Percentiles rank a stretch among this genome's conserved stretches.
Conservation (phyloP, 2,329 filamentous ascomycete genomes). For the Cordyceps fumosorosea region DNA sequence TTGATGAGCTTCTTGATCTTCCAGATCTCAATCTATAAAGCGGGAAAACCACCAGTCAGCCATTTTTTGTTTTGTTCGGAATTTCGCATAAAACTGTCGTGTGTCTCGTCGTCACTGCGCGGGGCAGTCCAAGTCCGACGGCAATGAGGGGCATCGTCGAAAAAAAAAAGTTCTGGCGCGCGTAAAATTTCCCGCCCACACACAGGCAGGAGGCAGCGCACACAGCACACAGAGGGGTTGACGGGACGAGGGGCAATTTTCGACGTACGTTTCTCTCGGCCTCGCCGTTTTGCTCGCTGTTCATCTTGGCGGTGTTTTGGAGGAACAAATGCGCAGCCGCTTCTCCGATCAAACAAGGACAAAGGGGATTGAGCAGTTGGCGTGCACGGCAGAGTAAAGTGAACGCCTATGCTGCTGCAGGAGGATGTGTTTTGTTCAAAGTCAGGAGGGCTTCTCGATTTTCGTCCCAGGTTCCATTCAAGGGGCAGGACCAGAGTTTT, state of each 20-base stretch:
- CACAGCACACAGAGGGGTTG: conserved; percentile 6
- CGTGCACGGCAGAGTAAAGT: conserved; percentile 2
- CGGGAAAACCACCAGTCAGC: conserved; percentile 1
- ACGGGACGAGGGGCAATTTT: not conserved
- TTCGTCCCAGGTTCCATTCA: not conserved
- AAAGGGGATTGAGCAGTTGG: conserved; percentile 5
- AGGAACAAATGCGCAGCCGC: not conserved
- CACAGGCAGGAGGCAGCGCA: not conserved
- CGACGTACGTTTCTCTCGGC: conserved; percentile 15
- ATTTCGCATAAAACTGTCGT: not conserved
- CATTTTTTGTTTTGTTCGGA: not conserved
- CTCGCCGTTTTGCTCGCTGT: conserved; percentile 13
- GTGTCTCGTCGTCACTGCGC: not conserved
- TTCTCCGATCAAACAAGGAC: conserved; percentile 4
- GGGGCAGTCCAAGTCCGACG: conserved; percentile 6
- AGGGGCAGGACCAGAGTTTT: conserved; percentile 6
- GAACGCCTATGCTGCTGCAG: conserved; percentile 6
- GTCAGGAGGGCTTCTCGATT: not conserved
- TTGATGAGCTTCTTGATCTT: conserved; percentile 99
- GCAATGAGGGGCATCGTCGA: conserved; percentile 12
- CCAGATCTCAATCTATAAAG: conserved; percentile 64
- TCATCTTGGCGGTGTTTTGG: conserved; percentile 12
- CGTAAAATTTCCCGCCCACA: conserved; percentile 11
- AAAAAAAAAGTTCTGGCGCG: conserved; percentile 9
- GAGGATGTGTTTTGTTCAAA: conserved; percentile 12